A percentile compares a stretch with the other conserved stretches of the same genome.
Evolutionary conservation across 2,329 filamentous ascomycete species (phyloP).

Genomic region (Ophiocordyceps unilateralis): DNA sequence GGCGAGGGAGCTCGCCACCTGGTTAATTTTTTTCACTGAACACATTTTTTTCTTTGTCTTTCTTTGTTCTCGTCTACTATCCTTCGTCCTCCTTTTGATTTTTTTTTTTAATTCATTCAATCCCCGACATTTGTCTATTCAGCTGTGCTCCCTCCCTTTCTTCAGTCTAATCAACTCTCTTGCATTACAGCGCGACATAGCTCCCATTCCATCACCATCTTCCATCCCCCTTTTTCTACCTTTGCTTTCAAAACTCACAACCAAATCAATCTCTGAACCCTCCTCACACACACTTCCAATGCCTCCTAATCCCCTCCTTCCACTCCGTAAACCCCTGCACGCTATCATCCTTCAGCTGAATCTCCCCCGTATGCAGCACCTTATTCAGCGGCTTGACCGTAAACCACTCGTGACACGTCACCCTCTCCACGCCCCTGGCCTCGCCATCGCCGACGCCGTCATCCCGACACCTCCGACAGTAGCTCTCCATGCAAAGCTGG

Average conservation of each 20-base stretch:
- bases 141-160: too few species aligned
- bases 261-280: too few species aligned
- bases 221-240: too few species aligned
- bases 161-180: too few species aligned
- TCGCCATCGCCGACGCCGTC: slow-evolving; percentile 13
- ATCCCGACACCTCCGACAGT: slow-evolving; percentile 17
- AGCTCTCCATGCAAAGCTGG: slow-evolving; percentile 20
- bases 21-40: background rate
- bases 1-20: slow-evolving; percentile 3
- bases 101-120: too few species aligned
- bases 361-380: slow-evolving; percentile 19
- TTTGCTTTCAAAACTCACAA: too few species aligned
- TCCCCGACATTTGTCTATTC: too few species aligned
- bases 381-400: slow-evolving; percentile 17
- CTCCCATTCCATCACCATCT: too few species aligned
- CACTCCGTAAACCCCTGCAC: slow-evolving; percentile 18
- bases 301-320: slow-evolving; percentile 15
- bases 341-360: slow-evolving; percentile 14
- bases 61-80: background rate
- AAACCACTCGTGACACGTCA: slow-evolving; percentile 22
- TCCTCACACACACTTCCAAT: slow-evolving; percentile 8
- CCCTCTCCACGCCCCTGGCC: slow-evolving; percentile 3
- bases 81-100: too few species aligned
- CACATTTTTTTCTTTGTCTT: background rate
- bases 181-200: too few species aligned